Evolutionary conservation across 2,329 filamentous ascomycete genomes (phyloP), one percentile per base, ranked within the genome.

Genomic region (Penicillium capsulatum): DNA sequence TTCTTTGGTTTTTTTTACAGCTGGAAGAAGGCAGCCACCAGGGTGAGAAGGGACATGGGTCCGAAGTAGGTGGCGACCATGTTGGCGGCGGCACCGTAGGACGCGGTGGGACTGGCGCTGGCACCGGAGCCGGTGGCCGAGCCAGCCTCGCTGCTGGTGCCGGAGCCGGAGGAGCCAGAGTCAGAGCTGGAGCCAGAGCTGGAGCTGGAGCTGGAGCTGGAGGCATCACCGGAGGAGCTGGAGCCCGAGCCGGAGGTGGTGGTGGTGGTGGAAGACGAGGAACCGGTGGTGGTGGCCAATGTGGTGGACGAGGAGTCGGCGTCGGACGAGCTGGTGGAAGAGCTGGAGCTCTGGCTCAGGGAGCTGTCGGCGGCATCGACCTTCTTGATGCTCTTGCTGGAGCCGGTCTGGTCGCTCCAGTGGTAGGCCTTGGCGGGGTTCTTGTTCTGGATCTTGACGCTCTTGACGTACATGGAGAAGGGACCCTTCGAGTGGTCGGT

Each of bases 401-500:
- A 69, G 36, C 84, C 84, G 1, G 73, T 70, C 27, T 68, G 67
- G 56, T 85, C 83, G 17, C 71, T 70, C 53, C 79, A 89, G 31
- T 73, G 64, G 59, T 89, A 90, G 52, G 79, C 76, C 51, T 78
- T 78, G 32, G 68, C 72, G 1, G 80, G 78, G 34, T 71, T 76
- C 56, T 76, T 77, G 65, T 76, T 79, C 46, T 66, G 55, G 37
- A 76, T 71, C 19, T 71, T 69, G 22, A 79, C 66, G 19, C 73
- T 78, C 70, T 85, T 77, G 49, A 91, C 75, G 44, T 77, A 80
- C 85, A 90, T 90, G 53, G 74, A 80, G 68, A 78, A 91, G 0
- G 86, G 86, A 0, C 71, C 81, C 17, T 76, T 57, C 34, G 61
- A 59, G 61, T 82, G 90, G 60, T 88, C 73, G 29, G 83, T 86